These are phyloP conservation scores for Tardiomyces digboiensis DNA, from an alignment of 1,139 yeast genomes.

Conservation along the genomic window DNA sequence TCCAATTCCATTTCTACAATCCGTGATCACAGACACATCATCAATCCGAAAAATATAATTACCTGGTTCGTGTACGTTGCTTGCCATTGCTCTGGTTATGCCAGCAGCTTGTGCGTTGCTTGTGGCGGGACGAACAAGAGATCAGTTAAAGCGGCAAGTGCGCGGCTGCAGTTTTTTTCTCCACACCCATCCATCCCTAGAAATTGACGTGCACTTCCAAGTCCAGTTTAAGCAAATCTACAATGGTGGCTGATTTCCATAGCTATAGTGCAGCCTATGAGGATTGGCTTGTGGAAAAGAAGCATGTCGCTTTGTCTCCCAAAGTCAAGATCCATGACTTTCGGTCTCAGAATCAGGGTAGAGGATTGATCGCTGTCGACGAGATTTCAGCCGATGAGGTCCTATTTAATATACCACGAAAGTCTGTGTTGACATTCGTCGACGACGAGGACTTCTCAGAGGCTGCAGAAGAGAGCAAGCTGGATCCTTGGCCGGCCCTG, in stretches of 20 bases:
- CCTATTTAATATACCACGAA: constrained; percentile 61
- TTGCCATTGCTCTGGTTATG: too few species aligned
- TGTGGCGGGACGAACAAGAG: too few species aligned
- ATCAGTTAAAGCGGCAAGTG: too few species aligned
- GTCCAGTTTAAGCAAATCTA: too few species aligned
- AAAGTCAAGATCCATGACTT: constrained; percentile 54
- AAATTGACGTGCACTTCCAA: too few species aligned
- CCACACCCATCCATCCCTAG: too few species aligned
- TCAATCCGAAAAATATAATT: too few species aligned
- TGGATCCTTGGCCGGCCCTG: constrained; percentile 66
- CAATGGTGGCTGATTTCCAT: background rate
- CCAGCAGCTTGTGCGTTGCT: too few species aligned
- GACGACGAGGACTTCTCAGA: constrained; percentile 38
- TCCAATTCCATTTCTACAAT: too few species aligned
- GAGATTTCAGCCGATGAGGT: constrained; percentile 52
- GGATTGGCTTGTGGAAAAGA: background rate
- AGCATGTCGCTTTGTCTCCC: constrained; percentile 15
- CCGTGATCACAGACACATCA: too few species aligned
- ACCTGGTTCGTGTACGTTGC: too few species aligned
- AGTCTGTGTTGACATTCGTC: constrained; percentile 42
- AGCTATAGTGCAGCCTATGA: background rate
- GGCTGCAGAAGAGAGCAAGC: constrained; percentile 32
- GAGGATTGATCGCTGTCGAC: constrained; percentile 62
- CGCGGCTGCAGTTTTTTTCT: too few species aligned
- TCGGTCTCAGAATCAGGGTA: constrained; percentile 53